phyloP scores from a whole-genome alignment of 441 rosid species.

The Pelargonium citronellum region DNA sequence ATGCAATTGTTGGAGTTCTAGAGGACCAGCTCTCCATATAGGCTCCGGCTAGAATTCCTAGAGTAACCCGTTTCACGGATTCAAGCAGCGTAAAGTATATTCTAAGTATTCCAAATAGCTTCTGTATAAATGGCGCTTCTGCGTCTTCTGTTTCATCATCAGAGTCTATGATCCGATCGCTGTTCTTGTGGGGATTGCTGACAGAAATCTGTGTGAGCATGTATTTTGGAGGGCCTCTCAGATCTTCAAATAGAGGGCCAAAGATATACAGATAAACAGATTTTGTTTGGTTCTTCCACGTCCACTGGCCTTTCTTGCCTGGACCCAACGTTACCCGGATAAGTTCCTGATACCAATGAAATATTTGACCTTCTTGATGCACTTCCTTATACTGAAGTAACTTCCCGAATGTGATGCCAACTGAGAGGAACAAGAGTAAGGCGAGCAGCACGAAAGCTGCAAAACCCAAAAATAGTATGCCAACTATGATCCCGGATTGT shows the following conservation, averaged over 20 bases:
- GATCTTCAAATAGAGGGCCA: slow-evolving; percentile 82
- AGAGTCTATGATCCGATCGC: slow-evolving; percentile 65
- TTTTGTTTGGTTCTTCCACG: slow-evolving; percentile 56
- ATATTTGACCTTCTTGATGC: slow-evolving; percentile 74
- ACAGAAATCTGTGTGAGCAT: slow-evolving; percentile 82
- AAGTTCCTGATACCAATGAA: slow-evolving; percentile 90
- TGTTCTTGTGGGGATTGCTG: slow-evolving; percentile 37
- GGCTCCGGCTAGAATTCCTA: slow-evolving; percentile 70
- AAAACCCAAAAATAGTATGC: slow-evolving; percentile 49
- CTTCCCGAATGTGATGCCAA: slow-evolving; percentile 78
- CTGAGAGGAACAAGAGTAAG: slow-evolving; percentile 66
- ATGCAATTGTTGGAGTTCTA: slow-evolving; percentile 40
- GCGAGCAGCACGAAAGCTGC: slow-evolving; percentile 47
- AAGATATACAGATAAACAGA: slow-evolving; percentile 40
- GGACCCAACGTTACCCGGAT: slow-evolving; percentile 82
- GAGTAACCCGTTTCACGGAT: slow-evolving; percentile 45
- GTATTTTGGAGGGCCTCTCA: slow-evolving; percentile 95
- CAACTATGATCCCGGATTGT: slow-evolving; percentile 41
- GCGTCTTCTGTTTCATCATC: slow-evolving; percentile 96
- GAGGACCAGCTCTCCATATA: slow-evolving; percentile 42
- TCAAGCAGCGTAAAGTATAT: slow-evolving; percentile 77
- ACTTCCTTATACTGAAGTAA: slow-evolving; percentile 89
- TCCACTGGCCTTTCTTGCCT: slow-evolving; percentile 94
- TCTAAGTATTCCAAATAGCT: slow-evolving; percentile 80
- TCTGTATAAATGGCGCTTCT: slow-evolving; percentile 88